These are phyloP conservation scores for Dactylonectria estremocensis DNA, from an alignment of 2,329 filamentous ascomycete species.

Conservation along the genomic window DNA sequence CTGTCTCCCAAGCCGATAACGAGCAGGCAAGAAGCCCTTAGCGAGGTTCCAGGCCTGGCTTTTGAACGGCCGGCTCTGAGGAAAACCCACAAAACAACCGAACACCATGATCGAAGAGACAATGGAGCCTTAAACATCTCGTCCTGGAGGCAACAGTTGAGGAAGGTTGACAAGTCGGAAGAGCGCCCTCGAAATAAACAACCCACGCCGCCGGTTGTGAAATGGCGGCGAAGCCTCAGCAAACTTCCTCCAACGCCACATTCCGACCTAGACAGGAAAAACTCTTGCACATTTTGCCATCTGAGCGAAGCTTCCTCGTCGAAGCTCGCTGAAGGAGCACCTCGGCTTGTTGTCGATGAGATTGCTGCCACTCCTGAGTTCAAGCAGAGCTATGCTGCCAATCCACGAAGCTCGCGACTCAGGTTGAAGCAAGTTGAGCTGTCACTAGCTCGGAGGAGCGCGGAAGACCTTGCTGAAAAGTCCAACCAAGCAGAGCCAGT, in stretches of 20 bases:
- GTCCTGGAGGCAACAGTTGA: slow-evolving; percentile 44
- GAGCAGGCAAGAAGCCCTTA: background rate
- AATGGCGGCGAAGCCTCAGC: slow-evolving; percentile 45
- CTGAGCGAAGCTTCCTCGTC: slow-evolving; percentile 38
- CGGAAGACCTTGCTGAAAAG: slow-evolving; percentile 37
- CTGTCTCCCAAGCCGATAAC: background rate
- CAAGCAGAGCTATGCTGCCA: slow-evolving; percentile 13
- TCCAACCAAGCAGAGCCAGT: slow-evolving; percentile 15
- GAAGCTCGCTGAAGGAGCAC: slow-evolving; percentile 8
- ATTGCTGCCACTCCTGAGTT: slow-evolving; percentile 8
- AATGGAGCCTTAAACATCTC: slow-evolving; percentile 33
- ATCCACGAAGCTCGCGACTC: slow-evolving; percentile 38
- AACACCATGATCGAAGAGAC: slow-evolving; percentile 18
- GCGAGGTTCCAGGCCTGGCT: background rate
- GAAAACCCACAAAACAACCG: slow-evolving; percentile 22
- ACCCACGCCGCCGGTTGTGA: slow-evolving; percentile 34
- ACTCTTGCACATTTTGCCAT: slow-evolving; percentile 44
- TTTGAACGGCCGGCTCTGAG: slow-evolving; percentile 21
- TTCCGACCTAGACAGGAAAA: slow-evolving; percentile 29
- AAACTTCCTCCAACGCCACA: slow-evolving; percentile 35
- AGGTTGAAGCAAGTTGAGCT: slow-evolving; percentile 49
- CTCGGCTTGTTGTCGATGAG: slow-evolving; percentile 19
- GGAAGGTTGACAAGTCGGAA: slow-evolving; percentile 41
- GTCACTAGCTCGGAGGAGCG: slow-evolving; percentile 44
- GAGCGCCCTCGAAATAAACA: slow-evolving; percentile 31